Conservation (phyloP, 257 asterid species). For the Orobanche coerulescens region DNA sequence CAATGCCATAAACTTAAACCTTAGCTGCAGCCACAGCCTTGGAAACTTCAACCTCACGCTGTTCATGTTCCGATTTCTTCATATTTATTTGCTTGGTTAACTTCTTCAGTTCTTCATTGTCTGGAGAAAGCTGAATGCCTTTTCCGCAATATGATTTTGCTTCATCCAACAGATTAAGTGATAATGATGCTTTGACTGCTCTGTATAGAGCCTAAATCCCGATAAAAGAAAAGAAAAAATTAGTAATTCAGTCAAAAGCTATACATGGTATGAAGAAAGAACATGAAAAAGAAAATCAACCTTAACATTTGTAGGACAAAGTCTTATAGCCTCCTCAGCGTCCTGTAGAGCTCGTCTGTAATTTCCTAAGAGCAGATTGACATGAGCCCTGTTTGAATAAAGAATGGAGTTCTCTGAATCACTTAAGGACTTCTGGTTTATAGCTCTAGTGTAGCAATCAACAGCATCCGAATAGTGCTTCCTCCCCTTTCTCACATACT, state of each 20-base stretch:
- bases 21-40: conserved; percentile 56
- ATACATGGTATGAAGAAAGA: not conserved
- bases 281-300: conserved; percentile 29
- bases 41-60: conserved; percentile 46
- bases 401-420: conserved; percentile 59
- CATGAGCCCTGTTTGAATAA: conserved; percentile 88
- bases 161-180: conserved; percentile 63
- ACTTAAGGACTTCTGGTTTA: conserved; percentile 72
- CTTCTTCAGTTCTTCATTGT: conserved; percentile 63
- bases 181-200: conserved; percentile 76
- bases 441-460: conserved; percentile 89
- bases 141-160: conserved; percentile 58
- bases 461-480: conserved; percentile 73
- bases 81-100: conserved; percentile 52
- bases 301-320: conserved; percentile 64
- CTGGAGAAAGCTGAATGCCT: conserved; percentile 70
- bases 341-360: conserved; percentile 75
- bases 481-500: conserved; percentile 71
- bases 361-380: conserved; percentile 75
- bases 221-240: not conserved
- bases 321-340: conserved; percentile 71
- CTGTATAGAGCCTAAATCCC: conserved; percentile 62
- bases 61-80: conserved; percentile 39
- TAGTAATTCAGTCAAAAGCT: conserved; percentile 7
- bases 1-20: conserved; percentile 35